These are phyloP conservation scores for Aschersonia sp. DNA, from an alignment of 2,329 filamentous ascomycete genomes.

Conservation along the genomic window DNA sequence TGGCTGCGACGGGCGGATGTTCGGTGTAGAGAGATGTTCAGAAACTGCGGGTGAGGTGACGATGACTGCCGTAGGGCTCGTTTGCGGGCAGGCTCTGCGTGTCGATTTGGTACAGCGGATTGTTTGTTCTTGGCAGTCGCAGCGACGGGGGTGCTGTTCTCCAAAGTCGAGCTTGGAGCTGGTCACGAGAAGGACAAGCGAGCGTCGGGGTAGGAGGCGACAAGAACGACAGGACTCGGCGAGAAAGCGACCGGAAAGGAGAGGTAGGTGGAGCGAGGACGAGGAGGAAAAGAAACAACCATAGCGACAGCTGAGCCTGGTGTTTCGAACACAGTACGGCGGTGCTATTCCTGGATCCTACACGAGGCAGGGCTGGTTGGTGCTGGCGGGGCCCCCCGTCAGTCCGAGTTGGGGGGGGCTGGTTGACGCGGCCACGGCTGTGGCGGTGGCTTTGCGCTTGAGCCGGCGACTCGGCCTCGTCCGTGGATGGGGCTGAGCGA, in stretches of 20 bases:
- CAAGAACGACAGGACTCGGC: not conserved
- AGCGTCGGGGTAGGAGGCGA: too few species aligned
- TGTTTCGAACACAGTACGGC: not conserved
- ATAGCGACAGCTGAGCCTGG: not conserved
- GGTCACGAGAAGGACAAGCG: too few species aligned
- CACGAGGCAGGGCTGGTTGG: too few species aligned
- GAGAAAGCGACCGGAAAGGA: not conserved
- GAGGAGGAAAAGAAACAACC: constrained; percentile 7
- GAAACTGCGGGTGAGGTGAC: not conserved
- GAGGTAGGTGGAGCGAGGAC: not conserved
- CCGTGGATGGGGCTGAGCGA: too few species aligned
- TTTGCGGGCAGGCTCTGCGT: too few species aligned
- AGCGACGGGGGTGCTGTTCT: too few species aligned
- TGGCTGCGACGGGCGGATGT: not conserved
- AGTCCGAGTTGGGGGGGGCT: not conserved
- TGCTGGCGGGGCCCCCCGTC: not conserved
- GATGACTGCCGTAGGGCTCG: not conserved
- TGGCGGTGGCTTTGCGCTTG: not conserved
- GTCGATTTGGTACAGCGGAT: too few species aligned
- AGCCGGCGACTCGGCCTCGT: too few species aligned
- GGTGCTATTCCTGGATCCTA: too few species aligned
- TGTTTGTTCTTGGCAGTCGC: too few species aligned
- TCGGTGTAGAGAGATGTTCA: not conserved
- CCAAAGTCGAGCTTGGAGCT: too few species aligned
- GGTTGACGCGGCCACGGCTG: not conserved